Evolutionary conservation across 1,284 basidiomycete genomes (phyloP).

Genomic region (Thecaphora frezii): DNA sequence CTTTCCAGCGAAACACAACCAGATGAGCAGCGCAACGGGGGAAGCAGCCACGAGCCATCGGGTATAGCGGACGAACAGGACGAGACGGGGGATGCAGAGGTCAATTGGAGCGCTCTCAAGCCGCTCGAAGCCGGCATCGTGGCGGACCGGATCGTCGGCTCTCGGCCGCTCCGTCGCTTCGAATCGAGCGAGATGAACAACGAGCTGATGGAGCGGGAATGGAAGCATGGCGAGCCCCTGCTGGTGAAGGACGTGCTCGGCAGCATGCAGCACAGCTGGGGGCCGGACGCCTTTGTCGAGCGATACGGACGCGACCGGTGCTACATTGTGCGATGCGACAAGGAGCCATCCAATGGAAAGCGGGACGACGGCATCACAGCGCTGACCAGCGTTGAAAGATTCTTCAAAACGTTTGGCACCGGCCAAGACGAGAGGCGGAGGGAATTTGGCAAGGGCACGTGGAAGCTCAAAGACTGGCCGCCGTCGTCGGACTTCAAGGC

Average conservation of each 20-base stretch:
- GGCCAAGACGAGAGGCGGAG: constrained; percentile 64
- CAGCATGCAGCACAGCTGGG: constrained; percentile 65
- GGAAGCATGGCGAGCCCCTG: constrained; percentile 40
- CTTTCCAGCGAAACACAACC: constrained; percentile 25
- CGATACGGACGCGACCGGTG: constrained; percentile 68
- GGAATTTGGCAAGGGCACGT: constrained; percentile 56
- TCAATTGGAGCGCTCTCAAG: constrained; percentile 10
- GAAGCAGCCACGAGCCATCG: no score
- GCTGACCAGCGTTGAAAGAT: constrained; percentile 66
- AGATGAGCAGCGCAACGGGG: constrained; percentile 11
- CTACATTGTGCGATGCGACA: constrained; percentile 63
- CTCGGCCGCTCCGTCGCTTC: constrained; percentile 11
- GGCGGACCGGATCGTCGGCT: constrained; percentile 19
- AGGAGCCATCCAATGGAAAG: constrained; percentile 67
- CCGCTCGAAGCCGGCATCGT: constrained; percentile 10
- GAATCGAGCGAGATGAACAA: constrained; percentile 10
- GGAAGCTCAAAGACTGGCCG: constrained; percentile 96
- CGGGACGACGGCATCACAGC: constrained; percentile 63
- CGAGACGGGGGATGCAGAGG: constrained; percentile 9
- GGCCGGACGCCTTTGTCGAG: constrained; percentile 72
- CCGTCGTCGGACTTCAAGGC: constrained; percentile 78
- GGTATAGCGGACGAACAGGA: no score
- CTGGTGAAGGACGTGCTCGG: constrained; percentile 34
- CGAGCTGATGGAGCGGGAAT: constrained; percentile 16
- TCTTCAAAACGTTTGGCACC: constrained; percentile 77